Conservation (phyloP, 2,329 filamentous ascomycete species). For the Pseudocercospora vitis region DNA sequence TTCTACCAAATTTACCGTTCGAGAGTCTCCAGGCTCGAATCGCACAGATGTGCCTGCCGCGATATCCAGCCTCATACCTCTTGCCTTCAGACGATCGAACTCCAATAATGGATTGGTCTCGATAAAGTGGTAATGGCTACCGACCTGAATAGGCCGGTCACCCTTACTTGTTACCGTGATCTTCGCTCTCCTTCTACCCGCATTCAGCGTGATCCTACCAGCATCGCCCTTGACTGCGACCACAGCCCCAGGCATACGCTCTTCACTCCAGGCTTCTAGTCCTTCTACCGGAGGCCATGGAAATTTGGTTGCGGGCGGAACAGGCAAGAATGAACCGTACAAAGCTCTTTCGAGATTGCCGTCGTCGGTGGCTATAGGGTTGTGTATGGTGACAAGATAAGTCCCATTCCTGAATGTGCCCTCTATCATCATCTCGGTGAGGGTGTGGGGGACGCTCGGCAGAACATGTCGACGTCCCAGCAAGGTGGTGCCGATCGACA, state of each 20-base stretch:
- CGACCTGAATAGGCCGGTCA: constrained; percentile 85
- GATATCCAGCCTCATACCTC: constrained; percentile 86
- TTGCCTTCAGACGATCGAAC: constrained; percentile 80
- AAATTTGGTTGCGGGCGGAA: constrained; percentile 60
- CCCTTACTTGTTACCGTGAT: constrained; percentile 81
- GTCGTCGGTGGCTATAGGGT: constrained; percentile 82
- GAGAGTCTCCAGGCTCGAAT: constrained; percentile 90
- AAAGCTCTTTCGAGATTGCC: constrained; percentile 83
- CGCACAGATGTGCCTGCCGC: constrained; percentile 86
- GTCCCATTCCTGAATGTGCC: constrained; percentile 89
- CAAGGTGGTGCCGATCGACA: constrained; percentile 87
- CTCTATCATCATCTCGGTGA: constrained; percentile 87
- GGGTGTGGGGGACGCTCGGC: constrained; percentile 74
- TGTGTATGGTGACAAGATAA: constrained; percentile 90
- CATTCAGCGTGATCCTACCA: constrained; percentile 67
- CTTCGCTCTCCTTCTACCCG: constrained; percentile 69
- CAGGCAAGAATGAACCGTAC: constrained; percentile 86
- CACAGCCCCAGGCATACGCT: constrained; percentile 76
- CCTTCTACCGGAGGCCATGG: constrained; percentile 54
- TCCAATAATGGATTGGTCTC: constrained; percentile 88
- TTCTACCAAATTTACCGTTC: constrained; percentile 85
- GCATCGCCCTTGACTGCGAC: constrained; percentile 66
- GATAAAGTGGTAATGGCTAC: constrained; percentile 94
- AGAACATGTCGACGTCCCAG: constrained; percentile 89
- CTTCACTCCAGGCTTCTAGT: constrained; percentile 61